Evolutionary conservation across 352 stramenopile species (phyloP).

Genomic region (Pythium rhizo-oryzae): DNA sequence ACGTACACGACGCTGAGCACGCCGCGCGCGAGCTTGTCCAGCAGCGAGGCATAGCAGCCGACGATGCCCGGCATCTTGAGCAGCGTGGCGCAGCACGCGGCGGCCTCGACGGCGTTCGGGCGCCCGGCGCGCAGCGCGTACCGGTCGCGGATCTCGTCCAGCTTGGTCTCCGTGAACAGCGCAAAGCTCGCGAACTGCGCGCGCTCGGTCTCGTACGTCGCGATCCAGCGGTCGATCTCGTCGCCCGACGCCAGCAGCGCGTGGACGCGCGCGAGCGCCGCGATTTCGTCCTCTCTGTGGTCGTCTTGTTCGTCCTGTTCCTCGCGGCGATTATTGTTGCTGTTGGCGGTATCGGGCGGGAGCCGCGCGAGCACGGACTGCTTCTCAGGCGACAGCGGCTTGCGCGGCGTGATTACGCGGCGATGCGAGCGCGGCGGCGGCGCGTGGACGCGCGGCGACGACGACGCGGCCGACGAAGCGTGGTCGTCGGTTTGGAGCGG

Average conservation of each 20-base stretch:
- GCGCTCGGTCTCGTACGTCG: conserved; percentile 68
- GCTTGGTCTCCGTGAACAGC: conserved; percentile 76
- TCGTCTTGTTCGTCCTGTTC: conserved; percentile 3
- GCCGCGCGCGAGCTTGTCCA: conserved; percentile 66
- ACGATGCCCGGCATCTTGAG: conserved; percentile 82
- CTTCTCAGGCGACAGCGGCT: conserved; percentile 11
- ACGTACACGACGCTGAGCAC: conserved; percentile 68
- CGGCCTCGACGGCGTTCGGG: conserved; percentile 72
- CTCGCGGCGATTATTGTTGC: neutral
- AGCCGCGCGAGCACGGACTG: conserved; percentile 15
- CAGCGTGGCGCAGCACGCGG: conserved; percentile 74
- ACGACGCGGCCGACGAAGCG: no score
- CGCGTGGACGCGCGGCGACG: conserved; percentile 11
- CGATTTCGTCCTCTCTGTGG: conserved; percentile 36
- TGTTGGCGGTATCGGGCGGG: neutral
- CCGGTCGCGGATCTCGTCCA: conserved; percentile 70
- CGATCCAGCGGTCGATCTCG: conserved; percentile 66
- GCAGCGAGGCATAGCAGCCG: conserved; percentile 64
- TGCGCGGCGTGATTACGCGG: conserved; percentile 1
- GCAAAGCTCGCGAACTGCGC: conserved; percentile 74
- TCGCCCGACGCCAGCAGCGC: conserved; percentile 44
- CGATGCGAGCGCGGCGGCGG: conserved; percentile 20
- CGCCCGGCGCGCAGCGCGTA: conserved; percentile 50
- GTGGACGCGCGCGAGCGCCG: conserved; percentile 44
- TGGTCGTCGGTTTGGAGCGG: conserved; percentile 39